Base-by-base conservation (phyloP, 176 grass and related monocot genomes). In the Tuctoria greenei region DNA sequence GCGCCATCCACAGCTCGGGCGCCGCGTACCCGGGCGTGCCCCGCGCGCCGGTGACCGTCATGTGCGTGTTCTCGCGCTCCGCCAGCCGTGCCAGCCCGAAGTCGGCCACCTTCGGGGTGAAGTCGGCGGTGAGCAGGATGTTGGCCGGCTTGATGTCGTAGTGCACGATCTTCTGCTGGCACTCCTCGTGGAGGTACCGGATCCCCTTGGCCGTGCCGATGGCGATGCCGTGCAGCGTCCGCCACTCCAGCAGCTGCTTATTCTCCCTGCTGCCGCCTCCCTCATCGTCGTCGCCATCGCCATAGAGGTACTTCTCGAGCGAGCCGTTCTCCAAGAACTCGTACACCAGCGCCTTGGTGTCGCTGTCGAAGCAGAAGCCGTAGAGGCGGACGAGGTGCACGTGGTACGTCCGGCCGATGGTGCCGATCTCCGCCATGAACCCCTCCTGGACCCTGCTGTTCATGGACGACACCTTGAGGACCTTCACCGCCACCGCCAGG, bases 371-470 rank as follows among this genome's bases (percentile, higher is more conserved):
- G 86, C 89, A 96, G 76, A 96, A 96, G 8, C 93, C 93, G 40
- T 89, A 92, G 27, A 96, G 87, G 21, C 81, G 79, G 63, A 96
- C 93, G 20, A 96, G 84, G 73, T 96, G 81, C 6, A 92, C 75
- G 36, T 92, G 93, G 70, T 96, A 88, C 1, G 93, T 96, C 21
- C 89, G 65, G 1, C 93, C 93, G 5, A 90, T 79, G 2, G 89
- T 89, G 24, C 84, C 84, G 13, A 96, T 67, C 77, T 96, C 89
- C 1, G 93, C 93, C 86, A 95, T 90, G 83, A 96, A 92, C 64
- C 46, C 80, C 21, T 96, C 89, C 61, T 96, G 64, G 21, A 74
- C 77, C 56, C 68, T 72, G 64, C 54, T 82, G 73, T 74, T 86
- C 83, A 92, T 61, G 73, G 83, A 40, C 50, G 73, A 71, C 44